Evolutionary conservation across 2,329 filamentous ascomycete genomes (phyloP).

Genomic region (Kalmusia sp.): DNA sequence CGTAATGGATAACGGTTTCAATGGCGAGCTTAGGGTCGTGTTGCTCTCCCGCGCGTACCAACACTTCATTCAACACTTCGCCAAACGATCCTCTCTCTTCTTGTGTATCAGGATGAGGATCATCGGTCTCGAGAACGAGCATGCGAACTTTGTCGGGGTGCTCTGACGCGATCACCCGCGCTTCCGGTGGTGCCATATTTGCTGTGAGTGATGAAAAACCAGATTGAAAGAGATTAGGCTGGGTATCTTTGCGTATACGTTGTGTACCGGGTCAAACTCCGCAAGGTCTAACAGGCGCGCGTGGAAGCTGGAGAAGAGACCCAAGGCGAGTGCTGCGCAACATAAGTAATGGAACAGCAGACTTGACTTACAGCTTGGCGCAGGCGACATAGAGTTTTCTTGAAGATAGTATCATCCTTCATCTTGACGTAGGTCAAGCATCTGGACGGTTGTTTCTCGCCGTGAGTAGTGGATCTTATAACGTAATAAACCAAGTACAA

Average conservation of each 20-base stretch:
- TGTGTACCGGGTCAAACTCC: not conserved
- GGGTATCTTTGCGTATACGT: not conserved
- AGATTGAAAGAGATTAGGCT: not conserved
- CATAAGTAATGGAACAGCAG: not conserved
- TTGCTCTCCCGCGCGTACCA: slow-evolving; percentile 58
- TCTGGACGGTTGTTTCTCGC: not conserved
- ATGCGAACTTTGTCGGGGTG: slow-evolving; percentile 49
- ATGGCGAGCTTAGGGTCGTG: slow-evolving; percentile 63
- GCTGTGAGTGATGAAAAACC: not conserved
- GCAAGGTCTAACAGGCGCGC: not conserved
- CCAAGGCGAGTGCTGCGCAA: not conserved
- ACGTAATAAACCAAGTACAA: slow-evolving; percentile 1
- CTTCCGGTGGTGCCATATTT: slow-evolving; percentile 31
- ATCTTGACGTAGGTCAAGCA: slow-evolving; percentile 8
- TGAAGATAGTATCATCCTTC: not conserved
- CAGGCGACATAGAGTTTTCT: slow-evolving; percentile 2
- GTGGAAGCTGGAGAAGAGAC: not conserved
- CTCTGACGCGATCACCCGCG: slow-evolving; percentile 28
- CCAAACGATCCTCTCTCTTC: slow-evolving; percentile 61
- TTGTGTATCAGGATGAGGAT: slow-evolving; percentile 60
- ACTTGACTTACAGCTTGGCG: not conserved
- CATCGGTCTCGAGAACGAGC: slow-evolving; percentile 66
- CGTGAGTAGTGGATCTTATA: slow-evolving; percentile 5
- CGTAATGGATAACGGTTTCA: slow-evolving; percentile 62
- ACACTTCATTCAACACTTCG: slow-evolving; percentile 60